Percentiles rank a stretch among this genome's conserved stretches.
Evolutionary conservation across 1,139 yeast species (phyloP).

Genomic region (Geotrichum klebahnii): DNA sequence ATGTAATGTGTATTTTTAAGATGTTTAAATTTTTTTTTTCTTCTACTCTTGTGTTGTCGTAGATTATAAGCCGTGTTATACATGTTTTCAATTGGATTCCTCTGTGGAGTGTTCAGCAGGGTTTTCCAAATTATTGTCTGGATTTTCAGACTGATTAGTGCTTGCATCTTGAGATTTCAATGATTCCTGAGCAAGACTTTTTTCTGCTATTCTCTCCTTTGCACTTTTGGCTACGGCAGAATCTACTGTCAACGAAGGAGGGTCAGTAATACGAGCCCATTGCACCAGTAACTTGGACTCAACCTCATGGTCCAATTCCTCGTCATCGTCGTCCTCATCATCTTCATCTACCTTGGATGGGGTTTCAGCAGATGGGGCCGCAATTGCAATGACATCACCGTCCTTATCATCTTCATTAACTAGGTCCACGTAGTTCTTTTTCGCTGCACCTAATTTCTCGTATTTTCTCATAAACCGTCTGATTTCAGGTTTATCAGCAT

Average conservation of each 20-base stretch:
- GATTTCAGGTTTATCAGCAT: conserved; percentile 22
- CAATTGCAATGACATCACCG: conserved; percentile 18
- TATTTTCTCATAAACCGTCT: conserved; percentile 23
- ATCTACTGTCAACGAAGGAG: conserved; percentile 23
- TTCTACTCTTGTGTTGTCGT: neutral
- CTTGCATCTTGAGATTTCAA: neutral
- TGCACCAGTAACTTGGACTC: conserved; percentile 23
- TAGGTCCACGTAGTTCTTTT: conserved; percentile 10
- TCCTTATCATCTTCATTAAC: conserved; percentile 12
- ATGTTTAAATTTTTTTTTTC: neutral
- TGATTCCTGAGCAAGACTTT: neutral
- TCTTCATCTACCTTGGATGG: conserved; percentile 3
- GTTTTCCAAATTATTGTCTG: neutral
- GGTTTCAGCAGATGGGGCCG: conserved; percentile 4
- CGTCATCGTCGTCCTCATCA: conserved; percentile 16
- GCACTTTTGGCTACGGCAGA: conserved; percentile 16
- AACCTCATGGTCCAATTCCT: conserved; percentile 10
- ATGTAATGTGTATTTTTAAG: neutral
- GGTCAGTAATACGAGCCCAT: conserved; percentile 28
- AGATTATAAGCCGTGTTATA: neutral
- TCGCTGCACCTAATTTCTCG: conserved; percentile 18
- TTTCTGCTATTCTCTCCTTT: conserved; percentile 6
- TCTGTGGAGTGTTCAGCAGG: neutral
- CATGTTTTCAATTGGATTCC: neutral
- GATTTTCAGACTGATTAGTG: neutral